A percentile compares a stretch with the other conserved stretches of the same genome.
Conservation (phyloP, 148 eudicot genomes). For the Camellia sinensis region DNA sequence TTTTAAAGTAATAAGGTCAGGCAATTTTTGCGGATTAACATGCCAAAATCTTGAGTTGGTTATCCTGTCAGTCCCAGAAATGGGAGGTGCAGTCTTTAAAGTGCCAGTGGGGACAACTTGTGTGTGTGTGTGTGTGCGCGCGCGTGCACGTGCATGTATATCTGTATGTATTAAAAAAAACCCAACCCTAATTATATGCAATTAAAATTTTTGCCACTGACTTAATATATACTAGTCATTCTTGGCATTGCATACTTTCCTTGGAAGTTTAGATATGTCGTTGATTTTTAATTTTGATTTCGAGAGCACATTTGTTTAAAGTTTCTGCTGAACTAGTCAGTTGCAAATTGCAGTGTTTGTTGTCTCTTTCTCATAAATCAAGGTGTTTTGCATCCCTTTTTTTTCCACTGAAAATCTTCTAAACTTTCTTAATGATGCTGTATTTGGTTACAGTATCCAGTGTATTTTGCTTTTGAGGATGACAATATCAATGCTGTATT, state of each 20-base stretch:
- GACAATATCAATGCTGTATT: slow-evolving; percentile 66
- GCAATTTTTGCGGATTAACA: background rate
- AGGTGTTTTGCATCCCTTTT: background rate
- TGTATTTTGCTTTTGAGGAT: slow-evolving; percentile 93
- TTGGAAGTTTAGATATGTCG: background rate
- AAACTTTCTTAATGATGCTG: slow-evolving; percentile 8
- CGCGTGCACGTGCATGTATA: too few relatives aligned
- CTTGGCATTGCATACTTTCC: background rate
- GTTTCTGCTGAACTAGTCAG: background rate
- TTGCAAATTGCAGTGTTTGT: background rate
- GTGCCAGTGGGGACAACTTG: too few relatives aligned
- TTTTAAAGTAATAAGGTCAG: background rate
- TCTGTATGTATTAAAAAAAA: too few relatives aligned
- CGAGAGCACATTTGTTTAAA: background rate
- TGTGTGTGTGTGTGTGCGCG: too few relatives aligned
- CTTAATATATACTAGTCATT: background rate
- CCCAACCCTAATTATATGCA: too few relatives aligned
- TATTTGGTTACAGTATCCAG: slow-evolving; percentile 81
- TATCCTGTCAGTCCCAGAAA: too few relatives aligned
- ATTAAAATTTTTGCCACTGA: background rate
- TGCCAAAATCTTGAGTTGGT: background rate
- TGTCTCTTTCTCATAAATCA: background rate
- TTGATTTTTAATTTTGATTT: background rate
- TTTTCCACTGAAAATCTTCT: background rate
- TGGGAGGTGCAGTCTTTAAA: too few relatives aligned